phyloP scores from a whole-genome alignment of 768 basidiomycete genomes.

The Boletus edulis region DNA sequence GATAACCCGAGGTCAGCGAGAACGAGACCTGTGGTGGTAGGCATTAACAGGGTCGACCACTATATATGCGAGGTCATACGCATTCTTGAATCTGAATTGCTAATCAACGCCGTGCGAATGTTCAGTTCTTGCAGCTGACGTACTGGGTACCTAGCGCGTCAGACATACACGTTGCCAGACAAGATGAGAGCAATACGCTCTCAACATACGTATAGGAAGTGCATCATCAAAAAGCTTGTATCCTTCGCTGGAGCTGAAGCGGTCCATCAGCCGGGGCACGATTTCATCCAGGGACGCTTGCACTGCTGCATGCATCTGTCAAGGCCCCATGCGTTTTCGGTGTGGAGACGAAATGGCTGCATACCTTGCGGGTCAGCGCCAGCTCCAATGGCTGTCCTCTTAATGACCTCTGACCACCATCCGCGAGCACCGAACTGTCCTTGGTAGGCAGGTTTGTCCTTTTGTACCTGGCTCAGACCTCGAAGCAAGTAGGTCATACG shows the following conservation, averaged over 20 bases:
- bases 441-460: constrained; percentile 56
- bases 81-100: constrained; percentile 73
- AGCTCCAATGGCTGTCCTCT: constrained; percentile 69
- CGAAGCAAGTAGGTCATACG: constrained; percentile 4
- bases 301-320: constrained; percentile 43
- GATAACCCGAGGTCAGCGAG: constrained; percentile 62
- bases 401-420: constrained; percentile 84
- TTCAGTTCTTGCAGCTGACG: constrained; percentile 42
- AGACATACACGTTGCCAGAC: constrained; percentile 1
- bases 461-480: constrained; percentile 54
- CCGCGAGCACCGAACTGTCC: constrained; percentile 42
- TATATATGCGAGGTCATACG: constrained; percentile 40
- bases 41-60: constrained; percentile 1
- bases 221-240: constrained; percentile 60
- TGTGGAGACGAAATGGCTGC: constrained; percentile 16
- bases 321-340: constrained; percentile 20
- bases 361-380: constrained; percentile 60
- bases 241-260: constrained; percentile 70
- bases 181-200: background rate
- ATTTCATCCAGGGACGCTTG: constrained; percentile 53
- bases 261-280: constrained; percentile 55
- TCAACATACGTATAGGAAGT: constrained; percentile 42
- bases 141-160: constrained; percentile 34
- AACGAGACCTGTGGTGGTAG: constrained; percentile 37
- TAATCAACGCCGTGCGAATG: constrained; percentile 58